Evolutionary conservation across 345 rosid species (phyloP).

Genomic region (Abelmoschus esculentus): DNA sequence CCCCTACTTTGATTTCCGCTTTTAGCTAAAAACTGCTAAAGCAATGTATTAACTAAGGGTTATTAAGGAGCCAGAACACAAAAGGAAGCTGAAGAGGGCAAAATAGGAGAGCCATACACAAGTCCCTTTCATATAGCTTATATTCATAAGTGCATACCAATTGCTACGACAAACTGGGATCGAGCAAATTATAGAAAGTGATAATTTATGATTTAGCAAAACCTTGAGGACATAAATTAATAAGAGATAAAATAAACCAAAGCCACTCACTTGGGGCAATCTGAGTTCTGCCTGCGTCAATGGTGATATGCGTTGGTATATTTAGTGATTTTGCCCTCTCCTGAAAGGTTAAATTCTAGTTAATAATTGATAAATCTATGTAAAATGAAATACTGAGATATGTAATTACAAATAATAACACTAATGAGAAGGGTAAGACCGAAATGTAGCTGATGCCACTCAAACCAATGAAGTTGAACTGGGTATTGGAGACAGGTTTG

Average conservation of each 20-base stretch:
- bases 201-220: neutral
- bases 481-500: no score
- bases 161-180: neutral
- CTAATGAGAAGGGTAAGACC: neutral
- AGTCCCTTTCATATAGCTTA: neutral
- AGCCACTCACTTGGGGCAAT: slow-evolving; percentile 94
- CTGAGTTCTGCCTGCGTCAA: slow-evolving; percentile 98
- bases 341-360: slow-evolving; percentile 32
- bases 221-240: neutral
- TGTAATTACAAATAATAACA: neutral
- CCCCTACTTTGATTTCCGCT: neutral
- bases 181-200: neutral
- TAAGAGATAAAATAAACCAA: slow-evolving; percentile 5
- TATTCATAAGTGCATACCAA: neutral
- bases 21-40: neutral
- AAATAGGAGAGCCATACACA: neutral
- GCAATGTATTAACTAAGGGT: neutral
- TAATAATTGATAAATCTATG: slow-evolving; percentile 2
- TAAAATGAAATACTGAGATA: neutral
- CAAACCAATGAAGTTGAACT: no score
- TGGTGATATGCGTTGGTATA: slow-evolving; percentile 89
- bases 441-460: neutral
- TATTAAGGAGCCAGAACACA: neutral
- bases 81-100: neutral
- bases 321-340: slow-evolving; percentile 82